Evolutionary conservation across 2,329 filamentous ascomycete species (phyloP).

Genomic region (Aspergillus pseudonomiae): DNA sequence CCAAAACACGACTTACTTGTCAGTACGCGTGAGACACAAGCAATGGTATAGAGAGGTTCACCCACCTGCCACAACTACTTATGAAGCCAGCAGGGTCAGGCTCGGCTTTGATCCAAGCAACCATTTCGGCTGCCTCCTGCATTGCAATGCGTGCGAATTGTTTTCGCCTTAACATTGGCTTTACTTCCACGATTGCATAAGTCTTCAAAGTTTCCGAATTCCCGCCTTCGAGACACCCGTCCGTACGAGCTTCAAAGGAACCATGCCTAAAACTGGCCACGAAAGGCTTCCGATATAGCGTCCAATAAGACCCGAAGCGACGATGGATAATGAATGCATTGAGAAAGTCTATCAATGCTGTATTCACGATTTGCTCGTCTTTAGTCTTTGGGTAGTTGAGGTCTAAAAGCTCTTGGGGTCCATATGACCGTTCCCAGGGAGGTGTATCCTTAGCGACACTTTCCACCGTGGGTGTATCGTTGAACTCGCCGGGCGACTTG

Average conservation of each 20-base stretch:
- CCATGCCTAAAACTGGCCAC: not conserved
- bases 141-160: not conserved
- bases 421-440: not conserved
- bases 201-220: not conserved
- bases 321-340: not conserved
- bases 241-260: not conserved
- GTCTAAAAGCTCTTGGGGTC: not conserved
- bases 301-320: not conserved
- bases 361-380: not conserved
- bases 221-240: not conserved
- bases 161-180: not conserved
- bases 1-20: not conserved
- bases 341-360: not conserved
- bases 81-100: not conserved
- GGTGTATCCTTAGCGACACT: not conserved
- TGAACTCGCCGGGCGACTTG: not conserved
- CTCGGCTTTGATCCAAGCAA: not conserved
- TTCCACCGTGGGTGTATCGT: not conserved
- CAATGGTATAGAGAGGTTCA: not conserved
- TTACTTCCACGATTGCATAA: not conserved
- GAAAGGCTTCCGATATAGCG: not conserved
- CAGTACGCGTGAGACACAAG: not conserved
- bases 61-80: not conserved
- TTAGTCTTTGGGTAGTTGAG: not conserved
- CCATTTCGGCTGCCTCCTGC: not conserved